A percentile compares a stretch with the other conserved stretches of the same genome.
Evolutionary conservation across 2,329 filamentous ascomycete genomes (phyloP).

Genomic region (Zalaria obscura): DNA sequence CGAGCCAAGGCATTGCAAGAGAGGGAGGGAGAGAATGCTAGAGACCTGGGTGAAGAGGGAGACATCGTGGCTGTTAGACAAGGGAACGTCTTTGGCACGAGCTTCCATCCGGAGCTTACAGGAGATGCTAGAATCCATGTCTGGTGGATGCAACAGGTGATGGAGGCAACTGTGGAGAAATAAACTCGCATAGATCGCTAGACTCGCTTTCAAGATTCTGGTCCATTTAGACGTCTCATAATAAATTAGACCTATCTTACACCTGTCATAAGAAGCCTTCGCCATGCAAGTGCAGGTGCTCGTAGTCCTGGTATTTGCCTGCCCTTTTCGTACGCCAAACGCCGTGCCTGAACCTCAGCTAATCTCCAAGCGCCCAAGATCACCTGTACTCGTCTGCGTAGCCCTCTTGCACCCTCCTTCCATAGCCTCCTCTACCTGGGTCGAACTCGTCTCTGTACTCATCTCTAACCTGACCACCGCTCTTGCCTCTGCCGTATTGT

Average conservation of each 20-base stretch:
- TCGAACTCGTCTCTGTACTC: slow-evolving; percentile 97
- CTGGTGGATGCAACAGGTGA: slow-evolving; percentile 78
- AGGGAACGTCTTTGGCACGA: slow-evolving; percentile 85
- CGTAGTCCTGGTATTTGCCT: too few relatives aligned
- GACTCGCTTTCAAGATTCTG: too few relatives aligned
- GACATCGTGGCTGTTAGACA: slow-evolving; percentile 84
- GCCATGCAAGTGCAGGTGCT: too few relatives aligned
- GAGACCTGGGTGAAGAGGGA: slow-evolving; percentile 36
- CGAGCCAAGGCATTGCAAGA: slow-evolving; percentile 34
- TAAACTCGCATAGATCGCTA: background rate
- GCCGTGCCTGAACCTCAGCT: background rate
- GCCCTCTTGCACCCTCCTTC: slow-evolving; percentile 5
- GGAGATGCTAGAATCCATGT: slow-evolving; percentile 75
- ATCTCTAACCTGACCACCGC: slow-evolving; percentile 89
- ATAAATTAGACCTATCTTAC: too few relatives aligned
- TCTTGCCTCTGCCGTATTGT: slow-evolving; percentile 89
- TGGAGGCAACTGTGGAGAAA: slow-evolving; percentile 6
- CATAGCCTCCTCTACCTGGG: slow-evolving; percentile 37
- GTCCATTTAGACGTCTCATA: too few relatives aligned
- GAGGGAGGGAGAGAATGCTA: slow-evolving; percentile 27
- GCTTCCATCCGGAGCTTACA: slow-evolving; percentile 91
- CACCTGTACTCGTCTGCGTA: slow-evolving; percentile 1
- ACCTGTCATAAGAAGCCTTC: too few relatives aligned
- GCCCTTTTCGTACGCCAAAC: background rate
- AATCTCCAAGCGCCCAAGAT: background rate